phyloP scores from a whole-genome alignment of 257 asterid species.

The Coffea canephora region DNA sequence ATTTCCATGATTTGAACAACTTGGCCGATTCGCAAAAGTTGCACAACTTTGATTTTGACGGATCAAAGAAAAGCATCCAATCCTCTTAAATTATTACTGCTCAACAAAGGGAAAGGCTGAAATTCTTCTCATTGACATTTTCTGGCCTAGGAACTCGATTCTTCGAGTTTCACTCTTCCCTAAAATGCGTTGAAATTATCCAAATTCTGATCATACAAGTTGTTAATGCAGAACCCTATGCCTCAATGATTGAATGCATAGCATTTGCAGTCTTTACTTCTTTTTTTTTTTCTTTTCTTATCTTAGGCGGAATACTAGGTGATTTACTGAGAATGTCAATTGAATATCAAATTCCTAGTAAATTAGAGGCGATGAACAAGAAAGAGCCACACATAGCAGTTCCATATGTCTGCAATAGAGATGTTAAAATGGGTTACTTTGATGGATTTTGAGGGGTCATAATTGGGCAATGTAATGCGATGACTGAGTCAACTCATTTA shows the following conservation, averaged over 20 bases:
- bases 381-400: too few relatives aligned
- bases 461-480: too few relatives aligned
- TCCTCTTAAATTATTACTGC: constrained; percentile 11
- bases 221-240: background rate
- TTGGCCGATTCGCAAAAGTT: background rate
- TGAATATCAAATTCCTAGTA: too few relatives aligned
- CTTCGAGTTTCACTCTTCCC: background rate
- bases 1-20: constrained; percentile 4
- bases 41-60: background rate
- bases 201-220: background rate
- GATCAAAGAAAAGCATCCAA: constrained; percentile 10
- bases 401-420: too few relatives aligned
- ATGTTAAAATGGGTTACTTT: too few relatives aligned
- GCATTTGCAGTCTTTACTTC: background rate
- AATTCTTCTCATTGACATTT: background rate
- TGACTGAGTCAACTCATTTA: too few relatives aligned
- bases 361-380: too few relatives aligned
- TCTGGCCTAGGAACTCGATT: background rate
- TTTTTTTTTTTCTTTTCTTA: too few relatives aligned
- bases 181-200: background rate
- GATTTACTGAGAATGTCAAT: too few relatives aligned
- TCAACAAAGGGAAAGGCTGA: background rate
- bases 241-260: background rate
- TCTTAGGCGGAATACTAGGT: too few relatives aligned
- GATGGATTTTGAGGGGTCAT: too few relatives aligned